Base-by-base conservation (phyloP, 177 flowering plant genomes). In the Vitis hybrid region DNA sequence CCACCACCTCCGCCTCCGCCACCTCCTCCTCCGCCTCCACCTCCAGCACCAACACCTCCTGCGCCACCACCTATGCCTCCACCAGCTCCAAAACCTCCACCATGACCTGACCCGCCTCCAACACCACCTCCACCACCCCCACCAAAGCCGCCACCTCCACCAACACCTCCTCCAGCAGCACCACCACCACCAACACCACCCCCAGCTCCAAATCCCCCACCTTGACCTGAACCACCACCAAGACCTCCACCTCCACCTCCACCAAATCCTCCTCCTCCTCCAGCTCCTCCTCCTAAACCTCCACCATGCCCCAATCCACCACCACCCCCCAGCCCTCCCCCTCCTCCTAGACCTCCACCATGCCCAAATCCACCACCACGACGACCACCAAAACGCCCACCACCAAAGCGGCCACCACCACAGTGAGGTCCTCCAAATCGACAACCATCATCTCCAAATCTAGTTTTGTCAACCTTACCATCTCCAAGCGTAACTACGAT, bases 1-100 rank as follows among this genome's bases (percentile, higher is more conserved):
- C 81, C 80, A 19, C 80, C 84, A 2, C 81, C 81, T 1, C 78
- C 75, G 0, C 81, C 81, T 20, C 77, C 82, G 2, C 77, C 82
- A 17, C 60, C 75, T 3, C 65, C 75, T 28, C 64, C 65, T 4
- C 70, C 75, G 4, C 63, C 70, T 6, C 70, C 75, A 13, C 75
- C 75, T 4, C 53, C 75, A 13, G 73, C 78, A 1, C 76, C 78
- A 0, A 74, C 79, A 38, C 58, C 79, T 17, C 79, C 79, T 59
- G 58, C 49, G 2, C 79, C 79, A 14, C 68, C 65, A 5, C 75
- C 79, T 38, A 38, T 8, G 47, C 47, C 47, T 18, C 22, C 64
- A 15, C 79, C 82, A 28, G 63, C 61, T 17, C 82, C 82, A 17
- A 19, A 66, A n/a, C 82, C 82, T 18, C 33, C 74, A 5, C 81